Base-by-base conservation (phyloP, 164 flowering plant species). In the Stephania cephalantha region DNA sequence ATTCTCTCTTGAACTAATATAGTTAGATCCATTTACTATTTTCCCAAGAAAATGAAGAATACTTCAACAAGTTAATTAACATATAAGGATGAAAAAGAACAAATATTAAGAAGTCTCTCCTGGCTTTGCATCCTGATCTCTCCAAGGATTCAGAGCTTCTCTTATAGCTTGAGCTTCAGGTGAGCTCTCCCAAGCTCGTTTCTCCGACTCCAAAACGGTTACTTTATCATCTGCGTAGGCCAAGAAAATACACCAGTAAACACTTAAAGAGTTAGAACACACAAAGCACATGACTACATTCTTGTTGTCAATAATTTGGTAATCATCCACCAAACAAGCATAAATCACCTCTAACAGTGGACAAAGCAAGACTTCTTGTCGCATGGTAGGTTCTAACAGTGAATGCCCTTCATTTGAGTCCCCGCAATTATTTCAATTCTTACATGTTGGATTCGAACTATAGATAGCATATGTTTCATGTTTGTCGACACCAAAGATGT, bases 121-220 rank as follows among this genome's bases (percentile, higher is more conserved):
- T 12, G 81, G 71, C 76, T 80, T 81, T n/a, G 79, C 46, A 69
- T 89, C 90, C 2, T 71, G 84, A 69, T 87, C 77, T 82, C 90
- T 86, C 97, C 99, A 93, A 58, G 99, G 99, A 84, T 95, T 92
- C 25, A 91, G 90, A 76, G 94, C 94, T 52, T 95, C 97, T 83
- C 83, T 89, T 1, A 86, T 48, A 67, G 93, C 95, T 77, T 85
- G 87, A 78, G 94, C 99, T 84, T 93, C 97, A 0, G 93, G 84
- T n/a, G 94, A 85, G 76, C 50, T 86, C 80, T 93, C 97, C 90
- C 90, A 93, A 67, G 95, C 97, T 72, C 88, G 87, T 82, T 91
- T 91, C 87, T 95, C 99, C 0, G 97, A 80, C 83, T 95, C 99
- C 81, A 95, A 64, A 75, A 84, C 97, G 30, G 97, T 89, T 70